A percentile compares a stretch with the other conserved stretches of the same genome.
phyloP scores from a whole-genome alignment of 2,329 filamentous ascomycete genomes.

The Paraphoma chrysanthemicola region DNA sequence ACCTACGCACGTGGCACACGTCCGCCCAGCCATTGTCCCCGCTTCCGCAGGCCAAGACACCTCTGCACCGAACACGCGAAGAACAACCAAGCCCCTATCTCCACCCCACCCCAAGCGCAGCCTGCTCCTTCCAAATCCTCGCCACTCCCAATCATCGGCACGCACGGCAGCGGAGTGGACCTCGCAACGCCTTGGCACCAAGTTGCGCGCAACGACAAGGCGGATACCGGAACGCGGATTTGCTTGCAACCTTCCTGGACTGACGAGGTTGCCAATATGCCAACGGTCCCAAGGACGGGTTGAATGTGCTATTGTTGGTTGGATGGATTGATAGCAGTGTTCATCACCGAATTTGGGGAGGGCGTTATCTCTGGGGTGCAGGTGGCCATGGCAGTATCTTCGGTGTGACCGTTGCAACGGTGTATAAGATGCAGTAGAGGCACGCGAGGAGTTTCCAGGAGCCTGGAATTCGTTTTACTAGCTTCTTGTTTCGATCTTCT shows the following conservation, averaged over 20 bases:
- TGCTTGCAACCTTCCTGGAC: constrained; percentile 27
- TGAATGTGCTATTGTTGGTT: neutral
- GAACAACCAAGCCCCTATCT: constrained; percentile 15
- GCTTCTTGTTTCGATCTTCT: neutral
- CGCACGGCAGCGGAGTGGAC: neutral
- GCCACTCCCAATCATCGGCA: constrained; percentile 5
- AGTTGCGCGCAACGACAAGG: constrained; percentile 18
- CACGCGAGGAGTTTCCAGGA: constrained; percentile 1
- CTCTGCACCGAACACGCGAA: constrained; percentile 11
- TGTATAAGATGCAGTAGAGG: constrained; percentile 24
- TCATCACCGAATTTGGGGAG: constrained; percentile 9
- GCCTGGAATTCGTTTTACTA: constrained; percentile 1
- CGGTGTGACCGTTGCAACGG: neutral
- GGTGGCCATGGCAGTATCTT: constrained; percentile 12
- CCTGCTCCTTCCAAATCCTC: neutral
- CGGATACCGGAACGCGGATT: constrained; percentile 27
- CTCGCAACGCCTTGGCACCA: constrained; percentile 11
- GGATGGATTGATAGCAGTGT: neutral
- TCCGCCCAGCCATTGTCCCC: constrained; percentile 13
- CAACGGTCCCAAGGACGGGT: constrained; percentile 25
- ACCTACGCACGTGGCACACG: constrained; percentile 9
- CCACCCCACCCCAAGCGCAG: constrained; percentile 15
- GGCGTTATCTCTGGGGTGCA: constrained; percentile 22
- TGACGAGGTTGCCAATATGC: constrained; percentile 24
- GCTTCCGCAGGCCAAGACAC: constrained; percentile 8